phyloP scores from a whole-genome alignment of 2,329 filamentous ascomycete species.

The Nigrospora oryzae region DNA sequence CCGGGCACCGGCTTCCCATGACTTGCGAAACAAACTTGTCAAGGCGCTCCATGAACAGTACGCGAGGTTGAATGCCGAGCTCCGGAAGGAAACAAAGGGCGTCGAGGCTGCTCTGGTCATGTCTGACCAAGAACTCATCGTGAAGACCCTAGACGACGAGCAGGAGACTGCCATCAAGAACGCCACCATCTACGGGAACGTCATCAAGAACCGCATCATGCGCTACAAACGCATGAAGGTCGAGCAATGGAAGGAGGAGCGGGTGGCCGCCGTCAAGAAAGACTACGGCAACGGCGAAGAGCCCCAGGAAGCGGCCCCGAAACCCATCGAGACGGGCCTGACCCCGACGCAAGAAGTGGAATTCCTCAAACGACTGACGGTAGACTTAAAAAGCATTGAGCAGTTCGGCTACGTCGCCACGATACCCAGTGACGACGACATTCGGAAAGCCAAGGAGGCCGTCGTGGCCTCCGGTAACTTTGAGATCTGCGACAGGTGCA shows the following conservation, averaged over 20 bases:
- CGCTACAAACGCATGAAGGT: constrained; percentile 67
- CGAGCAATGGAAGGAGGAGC: constrained; percentile 62
- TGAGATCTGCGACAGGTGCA: constrained; percentile 85
- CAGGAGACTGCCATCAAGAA: constrained; percentile 63
- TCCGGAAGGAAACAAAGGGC: constrained; percentile 41
- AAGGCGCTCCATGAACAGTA: constrained; percentile 59
- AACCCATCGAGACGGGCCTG: constrained; percentile 61
- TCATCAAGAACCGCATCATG: constrained; percentile 75
- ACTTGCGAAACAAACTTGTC: constrained; percentile 47
- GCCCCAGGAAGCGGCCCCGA: constrained; percentile 28
- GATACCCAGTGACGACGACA: constrained; percentile 56
- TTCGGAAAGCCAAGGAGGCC: constrained; percentile 57
- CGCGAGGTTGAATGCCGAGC: constrained; percentile 55
- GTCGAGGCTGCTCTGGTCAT: constrained; percentile 46
- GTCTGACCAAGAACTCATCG: constrained; percentile 58
- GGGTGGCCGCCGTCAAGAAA: constrained; percentile 23
- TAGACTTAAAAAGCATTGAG: constrained; percentile 55
- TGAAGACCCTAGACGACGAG: constrained; percentile 67
- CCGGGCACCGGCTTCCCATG: constrained; percentile 46
- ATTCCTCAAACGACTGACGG: constrained; percentile 54
- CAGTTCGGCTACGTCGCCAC: constrained; percentile 66
- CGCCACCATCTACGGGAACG: constrained; percentile 66
- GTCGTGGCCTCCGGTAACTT: constrained; percentile 63
- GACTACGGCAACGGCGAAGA: constrained; percentile 21
- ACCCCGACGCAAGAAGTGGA: constrained; percentile 57